phyloP scores from a whole-genome alignment of 2,329 filamentous ascomycete genomes.

The Knufia fluminis region DNA sequence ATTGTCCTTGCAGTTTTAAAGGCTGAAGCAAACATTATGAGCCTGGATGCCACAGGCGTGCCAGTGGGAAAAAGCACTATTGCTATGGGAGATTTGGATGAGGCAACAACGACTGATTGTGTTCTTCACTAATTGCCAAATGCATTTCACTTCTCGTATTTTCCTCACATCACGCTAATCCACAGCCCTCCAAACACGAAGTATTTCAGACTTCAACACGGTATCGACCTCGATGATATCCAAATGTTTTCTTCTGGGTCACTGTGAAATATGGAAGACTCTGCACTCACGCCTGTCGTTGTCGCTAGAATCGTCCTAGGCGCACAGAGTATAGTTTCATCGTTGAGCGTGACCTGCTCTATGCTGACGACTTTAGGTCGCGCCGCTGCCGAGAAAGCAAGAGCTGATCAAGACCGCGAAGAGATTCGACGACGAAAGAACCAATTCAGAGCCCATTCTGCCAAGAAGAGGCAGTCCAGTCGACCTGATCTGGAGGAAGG shows the following conservation, averaged over 20 bases:
- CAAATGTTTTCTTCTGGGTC: background rate
- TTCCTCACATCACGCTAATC: background rate
- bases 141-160: background rate
- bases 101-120: background rate
- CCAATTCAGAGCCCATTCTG: background rate
- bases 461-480: background rate
- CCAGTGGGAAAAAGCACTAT: background rate
- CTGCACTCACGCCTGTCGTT: background rate
- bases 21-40: background rate
- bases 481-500: conserved; percentile 1
- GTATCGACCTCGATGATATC: no score
- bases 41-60: no score
- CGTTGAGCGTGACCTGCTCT: background rate
- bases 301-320: background rate
- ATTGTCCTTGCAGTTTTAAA: background rate
- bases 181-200: background rate
- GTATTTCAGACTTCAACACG: background rate
- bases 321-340: background rate
- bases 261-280: background rate
- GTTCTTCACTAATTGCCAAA: background rate
- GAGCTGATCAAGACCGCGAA: background rate
- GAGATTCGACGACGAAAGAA: background rate
- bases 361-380: background rate
- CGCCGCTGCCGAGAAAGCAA: background rate
- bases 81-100: background rate